A percentile compares a stretch with the other conserved stretches of the same genome.
Conservation (phyloP, 306 rosid genomes). For the Prinsepia uniflora region DNA sequence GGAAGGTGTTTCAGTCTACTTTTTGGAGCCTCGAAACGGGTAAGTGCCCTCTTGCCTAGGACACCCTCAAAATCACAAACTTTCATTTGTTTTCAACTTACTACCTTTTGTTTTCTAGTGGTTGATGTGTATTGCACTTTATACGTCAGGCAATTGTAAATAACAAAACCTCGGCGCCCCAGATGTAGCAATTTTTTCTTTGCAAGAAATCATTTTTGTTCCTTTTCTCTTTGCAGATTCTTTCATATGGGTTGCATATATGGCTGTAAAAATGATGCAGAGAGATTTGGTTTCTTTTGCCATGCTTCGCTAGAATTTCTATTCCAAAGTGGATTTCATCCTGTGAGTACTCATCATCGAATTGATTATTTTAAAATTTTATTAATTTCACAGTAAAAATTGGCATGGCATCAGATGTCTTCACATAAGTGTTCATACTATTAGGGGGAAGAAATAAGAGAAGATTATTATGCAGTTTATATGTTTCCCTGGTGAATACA, state of each 20-base stretch:
- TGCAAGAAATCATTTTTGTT: background rate
- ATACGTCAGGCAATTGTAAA: background rate
- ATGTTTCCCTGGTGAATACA: background rate
- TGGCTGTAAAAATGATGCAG: slow-evolving; percentile 81
- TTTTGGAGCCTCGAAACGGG: slow-evolving; percentile 98
- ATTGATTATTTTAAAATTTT: background rate
- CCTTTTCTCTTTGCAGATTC: slow-evolving; percentile 46
- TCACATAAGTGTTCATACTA: background rate
- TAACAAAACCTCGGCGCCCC: background rate
- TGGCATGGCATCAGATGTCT: background rate
- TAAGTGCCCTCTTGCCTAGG: slow-evolving; percentile 28
- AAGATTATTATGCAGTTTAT: background rate
- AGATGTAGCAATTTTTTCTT: background rate
- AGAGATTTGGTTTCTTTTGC: slow-evolving; percentile 93
- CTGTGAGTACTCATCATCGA: slow-evolving; percentile 51
- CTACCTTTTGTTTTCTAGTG: background rate
- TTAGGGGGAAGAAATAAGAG: background rate
- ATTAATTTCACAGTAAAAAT: background rate
- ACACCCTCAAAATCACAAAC: background rate
- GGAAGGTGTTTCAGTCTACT: slow-evolving; percentile 85
- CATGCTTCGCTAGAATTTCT: slow-evolving; percentile 93
- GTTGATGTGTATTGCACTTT: background rate
- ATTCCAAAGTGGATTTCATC: slow-evolving; percentile 77
- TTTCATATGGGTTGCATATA: slow-evolving; percentile 68
- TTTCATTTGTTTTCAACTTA: background rate